These are phyloP conservation scores for Obba rivulosa DNA, from an alignment of 768 basidiomycete genomes.

Conservation along the genomic window DNA sequence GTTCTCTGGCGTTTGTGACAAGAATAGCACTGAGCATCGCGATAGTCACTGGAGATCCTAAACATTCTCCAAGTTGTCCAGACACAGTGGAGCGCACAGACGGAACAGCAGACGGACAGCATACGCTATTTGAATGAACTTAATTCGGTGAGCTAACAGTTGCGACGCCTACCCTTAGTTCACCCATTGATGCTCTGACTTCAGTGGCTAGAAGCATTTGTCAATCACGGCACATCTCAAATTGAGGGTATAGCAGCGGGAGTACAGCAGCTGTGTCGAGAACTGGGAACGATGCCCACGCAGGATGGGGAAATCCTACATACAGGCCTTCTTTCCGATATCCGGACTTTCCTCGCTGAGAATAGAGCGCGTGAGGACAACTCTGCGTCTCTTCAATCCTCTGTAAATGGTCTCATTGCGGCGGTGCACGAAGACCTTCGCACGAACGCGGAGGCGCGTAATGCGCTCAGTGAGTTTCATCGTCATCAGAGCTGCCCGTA, in stretches of 20 bases:
- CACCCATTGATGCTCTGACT: constrained; percentile 3
- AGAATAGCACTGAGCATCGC: not conserved
- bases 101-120: constrained; percentile 68
- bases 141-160: constrained; percentile 48
- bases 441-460: constrained; percentile 34
- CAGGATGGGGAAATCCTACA: constrained; percentile 15
- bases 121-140: constrained; percentile 76
- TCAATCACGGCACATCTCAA: constrained; percentile 69
- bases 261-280: constrained; percentile 54
- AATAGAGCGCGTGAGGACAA: constrained; percentile 26
- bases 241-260: constrained; percentile 56
- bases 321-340: constrained; percentile 26
- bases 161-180: not conserved
- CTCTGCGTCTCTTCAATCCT: constrained; percentile 26
- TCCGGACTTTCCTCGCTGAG: constrained; percentile 31
- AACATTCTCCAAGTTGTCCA: constrained; percentile 43
- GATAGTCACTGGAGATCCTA: constrained; percentile 40
- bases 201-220: constrained; percentile 82
- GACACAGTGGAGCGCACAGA: constrained; percentile 40
- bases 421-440: constrained; percentile 37
- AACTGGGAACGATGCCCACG: constrained; percentile 35
- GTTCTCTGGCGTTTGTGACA: not conserved
- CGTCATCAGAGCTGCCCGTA: not conserved
- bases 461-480: constrained; percentile 29
- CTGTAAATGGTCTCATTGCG: constrained; percentile 32